Conservation (phyloP, 2,329 filamentous ascomycete species). For the Aureobasidium vineae region DNA sequence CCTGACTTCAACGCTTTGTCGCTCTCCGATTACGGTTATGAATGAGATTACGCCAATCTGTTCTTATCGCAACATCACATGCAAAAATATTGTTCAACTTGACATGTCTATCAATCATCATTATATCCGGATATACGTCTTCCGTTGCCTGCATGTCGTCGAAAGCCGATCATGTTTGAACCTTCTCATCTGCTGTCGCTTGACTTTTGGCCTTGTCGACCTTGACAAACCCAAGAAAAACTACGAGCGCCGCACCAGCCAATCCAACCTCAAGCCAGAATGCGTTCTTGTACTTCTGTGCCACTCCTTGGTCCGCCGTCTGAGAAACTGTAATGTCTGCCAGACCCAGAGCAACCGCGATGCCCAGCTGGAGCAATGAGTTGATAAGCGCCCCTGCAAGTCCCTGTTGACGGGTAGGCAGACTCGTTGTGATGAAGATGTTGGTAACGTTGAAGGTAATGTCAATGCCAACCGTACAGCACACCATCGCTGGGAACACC, state of each 20-base stretch:
- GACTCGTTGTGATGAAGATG: conserved; percentile 69
- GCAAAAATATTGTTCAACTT: background rate
- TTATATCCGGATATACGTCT: background rate
- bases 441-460: conserved; percentile 73
- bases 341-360: conserved; percentile 69
- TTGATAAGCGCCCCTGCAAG: conserved; percentile 71
- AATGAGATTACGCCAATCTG: conserved; percentile 19
- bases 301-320: conserved; percentile 38
- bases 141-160: background rate
- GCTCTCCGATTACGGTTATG: conserved; percentile 15
- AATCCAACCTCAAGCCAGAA: conserved; percentile 29
- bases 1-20: conserved; percentile 1
- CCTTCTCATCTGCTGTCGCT: conserved; percentile 56
- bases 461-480: conserved; percentile 70
- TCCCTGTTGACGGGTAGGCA: conserved; percentile 66
- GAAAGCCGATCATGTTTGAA: background rate
- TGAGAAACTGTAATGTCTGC: conserved; percentile 61
- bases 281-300: conserved; percentile 27
- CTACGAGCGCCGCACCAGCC: conserved; percentile 25
- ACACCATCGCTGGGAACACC: conserved; percentile 68
- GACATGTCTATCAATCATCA: background rate
- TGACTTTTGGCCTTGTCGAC: conserved; percentile 56
- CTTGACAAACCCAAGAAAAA: conserved; percentile 26
- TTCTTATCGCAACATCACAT: conserved; percentile 17
- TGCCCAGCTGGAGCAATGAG: conserved; percentile 67